Evolutionary conservation across 768 basidiomycete genomes (phyloP), one percentile per base, ranked within the genome.

Genomic region (Kwoniella shandongensis): DNA sequence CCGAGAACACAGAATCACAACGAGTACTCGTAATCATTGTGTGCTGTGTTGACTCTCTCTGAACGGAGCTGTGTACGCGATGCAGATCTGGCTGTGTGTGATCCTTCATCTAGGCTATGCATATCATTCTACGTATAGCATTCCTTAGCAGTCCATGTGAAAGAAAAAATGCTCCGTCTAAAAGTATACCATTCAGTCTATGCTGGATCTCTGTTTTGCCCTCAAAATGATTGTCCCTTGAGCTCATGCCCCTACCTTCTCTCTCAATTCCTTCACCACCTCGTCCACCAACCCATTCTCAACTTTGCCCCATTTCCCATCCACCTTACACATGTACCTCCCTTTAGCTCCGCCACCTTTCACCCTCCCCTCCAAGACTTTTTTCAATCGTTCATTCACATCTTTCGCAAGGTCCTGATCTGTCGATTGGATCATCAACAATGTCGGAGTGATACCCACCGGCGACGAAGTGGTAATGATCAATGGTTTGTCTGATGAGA

Each of bases 331-430:
- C 72, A 74, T 73, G 55, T 64, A 75, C 49, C 67, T 67, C 11
- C 75, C 73, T 56, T 68, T 75, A 3, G 73, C 71, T 15, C 75
- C 75, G 27, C 75, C 75, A 35, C 73, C 75, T 54, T 72, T 74
- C 4, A 73, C 63, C 22, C 73, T 51, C 25, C 51, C 59, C 17
- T 70, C 70, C 35, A 76, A 29, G 18, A 26, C 66, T 6, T 52
- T 36, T 35, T 68, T 66, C 12, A 76, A 20, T 15, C 51, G 30
- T 27, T 74, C 73, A 44, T 69, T 66, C 3, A 64, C 32, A 23
- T 53, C 39, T 45, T 73, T 76, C 2, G 72, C 71, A 22, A 65
- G 22, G n/a, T 67, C 62, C 7, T 69, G 61, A 49, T 67, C 62
- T 20, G 51, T 52, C 17, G 68, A 62, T 10, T 63, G 61, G 23